phyloP scores from a whole-genome alignment of 1,139 yeast species.

The Yamadazyma siamensis region DNA sequence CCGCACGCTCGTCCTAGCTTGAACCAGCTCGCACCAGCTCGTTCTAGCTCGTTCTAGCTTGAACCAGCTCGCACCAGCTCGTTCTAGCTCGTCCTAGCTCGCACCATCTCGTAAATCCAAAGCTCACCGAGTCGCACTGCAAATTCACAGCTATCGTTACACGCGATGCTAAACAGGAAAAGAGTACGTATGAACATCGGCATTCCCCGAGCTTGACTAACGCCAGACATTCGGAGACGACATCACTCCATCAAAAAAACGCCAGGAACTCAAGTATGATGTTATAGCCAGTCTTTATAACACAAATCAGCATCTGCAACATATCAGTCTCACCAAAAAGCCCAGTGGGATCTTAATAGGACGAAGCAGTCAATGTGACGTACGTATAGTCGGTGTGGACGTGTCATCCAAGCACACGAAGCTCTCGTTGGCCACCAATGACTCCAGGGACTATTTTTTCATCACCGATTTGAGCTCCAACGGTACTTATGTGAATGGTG shows the following conservation, averaged over 20 bases:
- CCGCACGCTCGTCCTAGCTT: no score
- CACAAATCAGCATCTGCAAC: conserved; percentile 26
- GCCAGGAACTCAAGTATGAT: conserved; percentile 19
- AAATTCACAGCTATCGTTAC: no score
- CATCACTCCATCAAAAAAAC: conserved; percentile 11
- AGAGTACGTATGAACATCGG: conserved; percentile 42
- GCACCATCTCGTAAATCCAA: no score
- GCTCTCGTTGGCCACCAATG: conserved; percentile 35
- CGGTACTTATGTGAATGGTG: conserved; percentile 65
- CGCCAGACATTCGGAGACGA: conserved; percentile 10
- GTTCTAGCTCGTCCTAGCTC: no score
- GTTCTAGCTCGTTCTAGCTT: no score
- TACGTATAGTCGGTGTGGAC: conserved; percentile 53
- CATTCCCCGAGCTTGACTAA: conserved; percentile 1
- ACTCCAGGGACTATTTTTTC: conserved; percentile 39
- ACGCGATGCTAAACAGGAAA: conserved; percentile 35
- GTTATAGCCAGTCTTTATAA: conserved; percentile 33
- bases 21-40: no score
- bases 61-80: no score
- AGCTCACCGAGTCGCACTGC: no score
- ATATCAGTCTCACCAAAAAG: conserved; percentile 32
- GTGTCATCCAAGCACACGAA: conserved; percentile 68
- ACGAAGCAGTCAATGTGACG: conserved; percentile 61
- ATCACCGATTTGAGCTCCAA: conserved; percentile 62
- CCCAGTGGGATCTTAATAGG: conserved; percentile 46